Evolutionary conservation across 768 basidiomycete species (phyloP), one percentile per base, ranked within the genome.

Genomic region (Boletus huronensis): DNA sequence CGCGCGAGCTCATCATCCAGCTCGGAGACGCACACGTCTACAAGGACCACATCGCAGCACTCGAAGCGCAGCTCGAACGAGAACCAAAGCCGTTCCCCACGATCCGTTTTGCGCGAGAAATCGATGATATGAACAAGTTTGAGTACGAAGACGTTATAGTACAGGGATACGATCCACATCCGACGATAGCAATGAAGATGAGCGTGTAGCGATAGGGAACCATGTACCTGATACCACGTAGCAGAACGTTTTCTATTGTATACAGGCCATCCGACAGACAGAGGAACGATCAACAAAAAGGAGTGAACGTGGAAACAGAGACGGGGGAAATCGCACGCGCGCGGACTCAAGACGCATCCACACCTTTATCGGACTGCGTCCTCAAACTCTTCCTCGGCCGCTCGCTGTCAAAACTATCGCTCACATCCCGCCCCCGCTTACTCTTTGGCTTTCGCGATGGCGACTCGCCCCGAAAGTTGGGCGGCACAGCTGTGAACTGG

Each of bases 11-110:
- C 51, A 79, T 96, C 65, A 89, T 98, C 58, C 95, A 97, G 71
- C 90, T 98, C 61, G 97, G 97, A 2, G 97, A 99, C 64, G 95
- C 97, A 1, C 97, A 99, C 64, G 91, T 98, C 16, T 98, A 99
- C 73, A 77, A 80, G 45, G 93, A 98, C 65, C 97, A 98, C 63
- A 81, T 97, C 29, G 84, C 86, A 8, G 88, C 94, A n/a, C 80
- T 99, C 38, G 73, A 88, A 66, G 77, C 80, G 41, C 96, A 98
- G 70, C 78, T 98, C 35, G 74, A 79, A 66, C 75, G 97, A 9
- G 78, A 82, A 56, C 96, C 96, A 26, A 81, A 80, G 49, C 73
- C 82, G 25, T 98, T 98, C 73, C 96, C 96, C 0, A 93, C 79
- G 56, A 70, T 99, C 31, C 69, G 74, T 35, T 96, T 87, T 81